Base-by-base conservation (phyloP, 257 asterid species). In the Fraxinus quadrangulata region DNA sequence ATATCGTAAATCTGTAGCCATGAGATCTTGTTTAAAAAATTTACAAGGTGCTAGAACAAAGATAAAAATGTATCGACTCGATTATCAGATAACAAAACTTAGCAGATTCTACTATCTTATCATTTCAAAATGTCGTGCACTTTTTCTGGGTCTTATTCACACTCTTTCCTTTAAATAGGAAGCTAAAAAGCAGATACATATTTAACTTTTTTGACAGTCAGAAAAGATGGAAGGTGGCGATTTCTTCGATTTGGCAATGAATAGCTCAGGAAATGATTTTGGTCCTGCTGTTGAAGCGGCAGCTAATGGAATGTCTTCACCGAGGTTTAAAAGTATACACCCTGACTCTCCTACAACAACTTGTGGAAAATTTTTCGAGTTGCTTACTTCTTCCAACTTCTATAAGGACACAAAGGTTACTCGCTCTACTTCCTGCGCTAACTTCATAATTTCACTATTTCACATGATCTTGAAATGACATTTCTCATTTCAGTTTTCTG, bases 261-360 rank as follows among this genome's bases (percentile, higher is more conserved):
- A 78, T 73, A 79, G 69, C 70, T 28, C 82, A 16, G 92, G 84
- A 49, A 83, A 81, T 34, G 81, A 81, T 11, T 33, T 90, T 3
- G 88, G 93, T 34, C 92, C 93, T 56, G 98, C 99, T 39, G 90
- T 92, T 76, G 91, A 93, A 11, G 97, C 93, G 14, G 99, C 97
- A 33, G 91, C 92, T 19, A 81, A 72, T 31, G 94, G 97, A 70
- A 90, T 95, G 87, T 84, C 92, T 69, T 95, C 99, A 79, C 99
- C 99, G 2, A 86, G 97, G 87, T 95, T 87, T 78, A 89, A 78
- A 80, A 95, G 99, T 83, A 79, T 82, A 81, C 92, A 90, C 84
- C 98, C 99, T 0, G 97, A 87, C 77, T 95, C 97, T 70, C 97
- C 99, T 0, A 90, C 97, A 7, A 90, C 97, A 24, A 95, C 97